Base-by-base conservation (phyloP, 73 alveolate species). In the Urostyla sp. region DNA sequence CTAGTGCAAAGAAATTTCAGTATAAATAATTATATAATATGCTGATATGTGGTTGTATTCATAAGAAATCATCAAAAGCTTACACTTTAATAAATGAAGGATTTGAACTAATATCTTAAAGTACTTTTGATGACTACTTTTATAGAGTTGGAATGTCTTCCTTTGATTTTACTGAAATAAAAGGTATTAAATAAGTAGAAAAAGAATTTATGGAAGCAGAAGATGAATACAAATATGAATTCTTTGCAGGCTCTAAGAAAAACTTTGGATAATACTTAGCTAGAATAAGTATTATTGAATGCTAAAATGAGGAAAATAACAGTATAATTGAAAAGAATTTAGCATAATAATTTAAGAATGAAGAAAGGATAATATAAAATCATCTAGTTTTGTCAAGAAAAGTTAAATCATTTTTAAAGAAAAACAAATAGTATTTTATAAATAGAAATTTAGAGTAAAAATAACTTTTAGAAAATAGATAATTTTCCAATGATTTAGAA, bases 101-200 rank as follows among this genome's bases (percentile, higher is more conserved):
- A 1, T 69, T 69, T 69, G 83, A 49, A 6, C 26, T 2, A 0
- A 45, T 69, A 16, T 37, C 54, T 37, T 46, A 48, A 51, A 69
- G 83, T 31, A 7, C 72, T 4, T 69, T 27, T 69, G 83, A 69
- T 46, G 83, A 69, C n/a, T 69, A 69, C 30, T 69, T 69, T 54
- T 37, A 4, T 27, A 50, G 49, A 52, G 1, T 30, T n/a, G 83
- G 83, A 7, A 34, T 69, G 6, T 4, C 48, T 36, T 67, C 44
- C 37, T 69, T 69, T 32, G 69, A 69, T 13, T 69, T 46, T 69
- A 15, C 16, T 4, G 24, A 49, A 46, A 52, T 55, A 46, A 45
- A 69, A 24, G 83, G 83, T 0, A n/a, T 46, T 6, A 69, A 49
- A 34, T 67, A 69, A 37, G 40, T 69, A 1, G 24, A 27, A 1